Evolutionary conservation across 257 asterid genomes (phyloP), one percentile per base, ranked within the genome.

Genomic region (Coffea eugenioides): DNA sequence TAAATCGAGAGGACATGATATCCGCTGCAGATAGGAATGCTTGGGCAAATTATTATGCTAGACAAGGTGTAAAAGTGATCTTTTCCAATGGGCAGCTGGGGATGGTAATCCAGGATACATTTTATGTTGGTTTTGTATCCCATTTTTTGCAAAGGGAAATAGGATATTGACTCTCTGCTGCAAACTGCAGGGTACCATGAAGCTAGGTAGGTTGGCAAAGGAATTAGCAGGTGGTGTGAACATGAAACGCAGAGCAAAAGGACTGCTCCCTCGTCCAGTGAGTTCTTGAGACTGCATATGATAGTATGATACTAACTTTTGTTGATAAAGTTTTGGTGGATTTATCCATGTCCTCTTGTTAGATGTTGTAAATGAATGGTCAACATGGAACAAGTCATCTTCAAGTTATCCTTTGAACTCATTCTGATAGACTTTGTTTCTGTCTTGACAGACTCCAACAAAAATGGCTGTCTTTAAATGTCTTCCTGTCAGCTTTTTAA

Each of bases 1-100:
- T 92, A 88, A 96, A 96, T 83, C 87, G 97, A 84, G 99, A 93
- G 81, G 97, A 96, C 85, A 96, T 96, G 99, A 87, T 96, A 85
- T 90, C 98, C 43, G 86, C 91, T 31, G 92, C 93, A 39, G 99
- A 96, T 80, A 89, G 97, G 82, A 90, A 94, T 88, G 96, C 98
- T 69, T 96, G 98, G 99, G 98, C 99, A 86, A 88, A 85, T 86
- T 91, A 90, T 86, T 96, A 90, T 82, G 93, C 97, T 59, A 90
- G 88, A 83, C 99, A 85, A 90, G 98, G 98, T 77, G 85, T 84
- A 43, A 93, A 90, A 89, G 95, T 90, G 36, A 89, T 95, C 75
- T 91, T 91, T 87, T 87, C 98, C 80, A 91, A 93, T 80, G 98
- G 95, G 34, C 88, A 93, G 86, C 92, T 87, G 54, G 98, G 98